Evolutionary conservation across 768 basidiomycete species (phyloP).

Genomic region (Pseudohyphozyma bogoriensis): DNA sequence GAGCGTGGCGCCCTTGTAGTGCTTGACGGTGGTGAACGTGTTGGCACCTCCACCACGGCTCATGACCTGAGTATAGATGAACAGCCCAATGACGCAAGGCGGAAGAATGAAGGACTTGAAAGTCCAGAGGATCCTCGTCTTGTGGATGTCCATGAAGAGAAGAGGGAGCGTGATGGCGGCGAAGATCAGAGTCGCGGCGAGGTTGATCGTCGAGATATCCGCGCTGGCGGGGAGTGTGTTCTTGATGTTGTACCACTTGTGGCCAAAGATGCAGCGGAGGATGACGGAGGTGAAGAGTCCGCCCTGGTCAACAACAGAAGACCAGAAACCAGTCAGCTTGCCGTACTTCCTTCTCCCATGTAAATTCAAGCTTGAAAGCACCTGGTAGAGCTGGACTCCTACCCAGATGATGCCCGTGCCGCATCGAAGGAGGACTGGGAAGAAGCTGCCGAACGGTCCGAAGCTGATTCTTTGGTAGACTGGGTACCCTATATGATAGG

Average conservation of each 20-base stretch:
- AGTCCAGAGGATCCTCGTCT: constrained; percentile 18
- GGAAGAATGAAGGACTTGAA: constrained; percentile 18
- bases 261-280: constrained; percentile 6
- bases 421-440: constrained; percentile 6
- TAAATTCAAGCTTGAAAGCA: no score
- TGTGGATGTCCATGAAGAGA: constrained; percentile 20
- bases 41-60: background rate
- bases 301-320: background rate
- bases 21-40: constrained; percentile 7
- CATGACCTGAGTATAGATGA: constrained; percentile 16
- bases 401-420: constrained; percentile 3
- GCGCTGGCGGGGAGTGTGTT: background rate
- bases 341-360: constrained; percentile 2
- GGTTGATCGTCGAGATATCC: background rate
- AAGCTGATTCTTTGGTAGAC: background rate
- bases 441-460: background rate
- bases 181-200: constrained; percentile 1
- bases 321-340: no score
- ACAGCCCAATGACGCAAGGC: constrained; percentile 12
- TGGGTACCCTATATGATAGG: constrained; percentile 4
- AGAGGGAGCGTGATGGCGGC: constrained; percentile 7
- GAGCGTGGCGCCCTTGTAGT: constrained; percentile 4
- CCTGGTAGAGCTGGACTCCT: background rate
- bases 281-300: constrained; percentile 2
- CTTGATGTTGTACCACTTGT: background rate